Evolutionary conservation across 176 grass and related monocot genomes (phyloP).

Genomic region (Oryza glaberrima): DNA sequence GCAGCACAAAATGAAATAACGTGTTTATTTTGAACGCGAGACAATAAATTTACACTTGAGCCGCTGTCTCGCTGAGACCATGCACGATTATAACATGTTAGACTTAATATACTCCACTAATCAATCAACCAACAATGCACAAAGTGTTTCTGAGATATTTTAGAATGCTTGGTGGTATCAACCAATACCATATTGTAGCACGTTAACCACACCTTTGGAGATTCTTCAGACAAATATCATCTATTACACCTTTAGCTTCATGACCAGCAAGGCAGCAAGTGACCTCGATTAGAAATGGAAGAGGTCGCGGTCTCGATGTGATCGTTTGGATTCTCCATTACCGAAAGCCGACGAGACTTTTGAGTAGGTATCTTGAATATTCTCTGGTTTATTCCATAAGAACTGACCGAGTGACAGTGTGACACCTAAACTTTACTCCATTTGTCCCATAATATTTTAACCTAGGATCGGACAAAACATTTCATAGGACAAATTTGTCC

Average conservation of each 20-base stretch:
- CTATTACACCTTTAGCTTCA: slow-evolving; percentile 4
- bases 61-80: background rate
- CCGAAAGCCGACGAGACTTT: slow-evolving; percentile 37
- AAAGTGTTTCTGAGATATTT: slow-evolving; percentile 31
- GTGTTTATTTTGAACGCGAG: background rate
- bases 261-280: slow-evolving; percentile 21
- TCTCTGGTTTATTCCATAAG: slow-evolving; percentile 44
- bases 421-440: background rate
- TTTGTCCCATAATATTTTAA: no score
- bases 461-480: no score
- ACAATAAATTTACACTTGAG: background rate
- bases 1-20: slow-evolving; percentile 2
- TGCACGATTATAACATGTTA: background rate
- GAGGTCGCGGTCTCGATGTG: background rate
- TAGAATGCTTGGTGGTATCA: background rate
- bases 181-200: slow-evolving; percentile 7
- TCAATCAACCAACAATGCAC: background rate
- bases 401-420: slow-evolving; percentile 17
- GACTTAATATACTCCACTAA: background rate
- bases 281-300: slow-evolving; percentile 4
- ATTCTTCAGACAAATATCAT: slow-evolving; percentile 28
- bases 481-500: no score
- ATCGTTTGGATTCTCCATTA: slow-evolving; percentile 13
- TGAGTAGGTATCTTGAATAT: slow-evolving; percentile 34
- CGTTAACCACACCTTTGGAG: slow-evolving; percentile 28